Conservation (phyloP, 139 green algal species). For the Eudorina sp. region DNA sequence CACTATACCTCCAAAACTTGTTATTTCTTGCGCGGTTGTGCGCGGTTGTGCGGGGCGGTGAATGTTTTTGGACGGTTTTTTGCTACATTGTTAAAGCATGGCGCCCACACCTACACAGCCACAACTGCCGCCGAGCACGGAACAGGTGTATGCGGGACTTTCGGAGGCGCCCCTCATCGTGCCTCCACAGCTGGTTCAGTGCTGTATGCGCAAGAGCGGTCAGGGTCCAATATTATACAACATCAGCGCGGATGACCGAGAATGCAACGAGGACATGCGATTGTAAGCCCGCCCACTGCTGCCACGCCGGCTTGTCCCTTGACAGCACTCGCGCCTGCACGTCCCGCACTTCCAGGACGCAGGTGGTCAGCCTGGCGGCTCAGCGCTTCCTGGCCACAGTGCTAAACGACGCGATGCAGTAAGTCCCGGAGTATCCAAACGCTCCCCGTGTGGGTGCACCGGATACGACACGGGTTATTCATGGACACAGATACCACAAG, state of each 20-base stretch:
- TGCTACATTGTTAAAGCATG: background rate
- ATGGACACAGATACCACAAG: slow-evolving; percentile 36
- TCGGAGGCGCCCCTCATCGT: slow-evolving; percentile 29
- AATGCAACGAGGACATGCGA: slow-evolving; percentile 47
- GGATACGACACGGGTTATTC: background rate
- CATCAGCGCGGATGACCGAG: slow-evolving; percentile 20
- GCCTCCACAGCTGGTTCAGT: slow-evolving; percentile 33
- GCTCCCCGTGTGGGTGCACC: no score
- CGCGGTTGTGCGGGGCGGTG: no score
- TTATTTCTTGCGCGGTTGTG: no score
- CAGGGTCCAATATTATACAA: slow-evolving; percentile 34
- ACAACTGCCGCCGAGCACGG: background rate
- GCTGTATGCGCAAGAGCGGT: slow-evolving; percentile 36
- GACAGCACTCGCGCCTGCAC: background rate
- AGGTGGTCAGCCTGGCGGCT: slow-evolving; percentile 28
- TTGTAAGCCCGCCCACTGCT: background rate
- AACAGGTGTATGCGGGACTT: slow-evolving; percentile 22
- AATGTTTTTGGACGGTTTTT: no score
- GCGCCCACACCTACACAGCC: background rate
- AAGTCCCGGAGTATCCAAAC: background rate
- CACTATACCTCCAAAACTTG: no score
- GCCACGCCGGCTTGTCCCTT: no score
- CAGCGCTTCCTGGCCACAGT: slow-evolving; percentile 37
- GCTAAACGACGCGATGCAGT: slow-evolving; percentile 34
- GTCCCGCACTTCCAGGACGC: background rate